Evolutionary conservation across 2,329 filamentous ascomycete species (phyloP).

Genomic region (Ceratocystis papillata): DNA sequence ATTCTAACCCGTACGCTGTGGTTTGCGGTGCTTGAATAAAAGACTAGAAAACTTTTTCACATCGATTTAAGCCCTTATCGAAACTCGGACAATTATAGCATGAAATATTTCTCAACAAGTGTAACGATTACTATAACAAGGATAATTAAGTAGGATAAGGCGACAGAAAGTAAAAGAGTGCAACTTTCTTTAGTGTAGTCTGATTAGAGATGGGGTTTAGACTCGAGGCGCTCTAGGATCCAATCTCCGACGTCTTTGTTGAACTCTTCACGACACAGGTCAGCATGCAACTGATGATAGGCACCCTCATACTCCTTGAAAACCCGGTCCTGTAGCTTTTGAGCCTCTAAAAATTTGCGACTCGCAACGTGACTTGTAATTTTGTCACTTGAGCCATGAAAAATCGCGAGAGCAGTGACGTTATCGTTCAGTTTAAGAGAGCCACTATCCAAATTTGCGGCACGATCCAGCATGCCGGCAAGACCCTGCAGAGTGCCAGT

Average conservation of each 20-base stretch:
- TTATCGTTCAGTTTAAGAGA: conserved; percentile 40
- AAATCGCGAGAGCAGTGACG: conserved; percentile 58
- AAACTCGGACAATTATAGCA: no score
- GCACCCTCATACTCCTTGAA: conserved; percentile 66
- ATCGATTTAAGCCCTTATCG: no score
- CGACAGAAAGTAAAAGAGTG: no score
- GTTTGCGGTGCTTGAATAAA: no score
- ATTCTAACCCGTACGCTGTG: no score
- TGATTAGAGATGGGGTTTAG: conserved; percentile 34
- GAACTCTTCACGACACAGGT: conserved; percentile 45
- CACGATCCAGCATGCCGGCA: conserved; percentile 65
- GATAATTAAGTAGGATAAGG: no score
- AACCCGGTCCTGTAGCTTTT: conserved; percentile 54
- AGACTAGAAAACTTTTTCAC: no score
- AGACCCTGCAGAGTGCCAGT: conserved; percentile 78
- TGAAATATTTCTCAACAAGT: no score
- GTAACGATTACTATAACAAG: no score
- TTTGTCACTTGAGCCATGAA: conserved; percentile 65
- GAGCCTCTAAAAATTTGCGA: conserved; percentile 50
- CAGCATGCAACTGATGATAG: conserved; percentile 63
- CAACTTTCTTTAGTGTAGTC: no score
- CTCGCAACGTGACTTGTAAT: conserved; percentile 56
- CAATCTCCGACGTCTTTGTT: conserved; percentile 53
- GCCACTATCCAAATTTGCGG: conserved; percentile 47
- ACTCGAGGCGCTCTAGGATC: conserved; percentile 42